Percentiles rank a stretch among this genome's conserved stretches.
These are phyloP conservation scores for Dillenia turbinata DNA, from an alignment of 164 flowering plant species.

Conservation along the genomic window DNA sequence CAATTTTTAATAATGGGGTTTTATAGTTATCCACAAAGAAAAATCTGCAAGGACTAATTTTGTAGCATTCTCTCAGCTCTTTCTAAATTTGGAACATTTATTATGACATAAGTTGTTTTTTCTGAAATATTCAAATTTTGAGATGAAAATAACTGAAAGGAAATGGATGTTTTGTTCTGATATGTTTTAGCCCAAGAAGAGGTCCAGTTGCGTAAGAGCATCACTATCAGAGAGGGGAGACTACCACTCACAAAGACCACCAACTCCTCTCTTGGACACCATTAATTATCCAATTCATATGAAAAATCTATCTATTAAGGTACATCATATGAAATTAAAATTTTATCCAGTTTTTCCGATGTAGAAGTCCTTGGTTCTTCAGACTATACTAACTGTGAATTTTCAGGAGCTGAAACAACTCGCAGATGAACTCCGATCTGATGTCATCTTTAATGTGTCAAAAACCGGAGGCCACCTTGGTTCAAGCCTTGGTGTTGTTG, in stretches of 20 bases:
- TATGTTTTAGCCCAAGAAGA: slow-evolving; percentile 47
- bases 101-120: not conserved
- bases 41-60: too few species aligned
- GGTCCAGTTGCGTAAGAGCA: slow-evolving; percentile 49
- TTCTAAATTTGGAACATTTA: too few species aligned
- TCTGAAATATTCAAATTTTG: not conserved
- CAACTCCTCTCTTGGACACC: slow-evolving; percentile 95
- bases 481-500: slow-evolving; percentile 94
- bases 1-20: not conserved
- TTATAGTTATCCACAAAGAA: too few species aligned
- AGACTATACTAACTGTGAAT: not conserved
- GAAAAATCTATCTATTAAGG: slow-evolving; percentile 91
- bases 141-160: slow-evolving; percentile 9
- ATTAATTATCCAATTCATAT: slow-evolving; percentile 94
- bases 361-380: not conserved
- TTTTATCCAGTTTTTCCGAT: not conserved
- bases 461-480: slow-evolving; percentile 97
- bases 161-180: slow-evolving; percentile 25
- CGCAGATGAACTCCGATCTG: slow-evolving; percentile 81
- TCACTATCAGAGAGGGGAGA: slow-evolving; percentile 75
- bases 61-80: too few species aligned
- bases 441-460: slow-evolving; percentile 85
- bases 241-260: slow-evolving; percentile 74
- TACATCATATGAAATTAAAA: slow-evolving; percentile 11
- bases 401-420: slow-evolving; percentile 88